Percentiles rank a stretch among this genome's conserved stretches.
Evolutionary conservation across 768 basidiomycete species (phyloP).

Genomic region (Leccinum sublutescens): DNA sequence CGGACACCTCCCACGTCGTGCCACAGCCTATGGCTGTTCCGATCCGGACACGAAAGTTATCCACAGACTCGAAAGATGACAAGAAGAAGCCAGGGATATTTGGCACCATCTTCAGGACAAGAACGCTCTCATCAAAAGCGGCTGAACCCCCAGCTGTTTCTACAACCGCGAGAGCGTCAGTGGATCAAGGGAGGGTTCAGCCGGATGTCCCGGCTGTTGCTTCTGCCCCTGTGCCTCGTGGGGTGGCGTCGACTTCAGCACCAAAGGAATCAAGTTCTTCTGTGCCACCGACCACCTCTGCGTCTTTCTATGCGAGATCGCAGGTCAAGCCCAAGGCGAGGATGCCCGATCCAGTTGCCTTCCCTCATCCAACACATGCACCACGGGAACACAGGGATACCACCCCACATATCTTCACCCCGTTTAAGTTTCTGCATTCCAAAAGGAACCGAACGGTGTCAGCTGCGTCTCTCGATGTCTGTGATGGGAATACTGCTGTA

Average conservation of each 20-base stretch:
- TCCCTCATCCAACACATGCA: slow-evolving; percentile 33
- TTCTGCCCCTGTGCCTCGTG: slow-evolving; percentile 15
- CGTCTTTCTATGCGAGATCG: slow-evolving; percentile 8
- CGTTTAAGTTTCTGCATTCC: slow-evolving; percentile 55
- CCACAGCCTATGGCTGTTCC: slow-evolving; percentile 15
- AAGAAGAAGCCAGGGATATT: slow-evolving; percentile 33
- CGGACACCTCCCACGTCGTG: slow-evolving; percentile 18
- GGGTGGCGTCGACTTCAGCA: slow-evolving; percentile 8
- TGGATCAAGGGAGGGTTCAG: slow-evolving; percentile 20
- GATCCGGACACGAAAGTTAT: slow-evolving; percentile 23
- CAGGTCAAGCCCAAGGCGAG: slow-evolving; percentile 20
- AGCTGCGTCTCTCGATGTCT: slow-evolving; percentile 71
- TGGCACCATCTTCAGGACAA: slow-evolving; percentile 29
- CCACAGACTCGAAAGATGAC: slow-evolving; percentile 35
- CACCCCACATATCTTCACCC: slow-evolving; percentile 51
- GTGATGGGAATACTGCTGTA: slow-evolving; percentile 73
- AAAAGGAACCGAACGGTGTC: slow-evolving; percentile 69
- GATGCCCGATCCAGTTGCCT: slow-evolving; percentile 24
- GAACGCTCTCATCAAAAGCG: slow-evolving; percentile 32
- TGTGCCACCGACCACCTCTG: slow-evolving; percentile 2
- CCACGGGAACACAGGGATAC: slow-evolving; percentile 38
- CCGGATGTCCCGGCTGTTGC: slow-evolving; percentile 7
- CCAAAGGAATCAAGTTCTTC: slow-evolving; percentile 17
- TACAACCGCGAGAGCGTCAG: slow-evolving; percentile 17
- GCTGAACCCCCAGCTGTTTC: slow-evolving; percentile 24